Evolutionary conservation across 2,329 filamentous ascomycete genomes (phyloP).

Genomic region (Ceratocystis lukuohia): DNA sequence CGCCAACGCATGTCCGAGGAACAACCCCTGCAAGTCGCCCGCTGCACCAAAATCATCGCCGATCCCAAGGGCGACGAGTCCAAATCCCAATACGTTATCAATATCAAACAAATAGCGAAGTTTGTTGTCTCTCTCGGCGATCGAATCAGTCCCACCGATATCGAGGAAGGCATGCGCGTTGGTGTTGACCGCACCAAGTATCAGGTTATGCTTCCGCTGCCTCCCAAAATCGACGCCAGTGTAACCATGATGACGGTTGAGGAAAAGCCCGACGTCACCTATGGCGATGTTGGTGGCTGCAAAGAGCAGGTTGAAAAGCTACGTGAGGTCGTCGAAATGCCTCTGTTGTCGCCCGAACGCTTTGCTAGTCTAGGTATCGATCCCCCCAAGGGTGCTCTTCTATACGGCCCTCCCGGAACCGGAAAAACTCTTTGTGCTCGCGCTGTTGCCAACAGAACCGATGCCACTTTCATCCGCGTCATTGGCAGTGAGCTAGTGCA

Average conservation of each 20-base stretch:
- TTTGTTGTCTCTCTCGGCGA: constrained; percentile 97
- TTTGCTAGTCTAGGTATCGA: constrained; percentile 99
- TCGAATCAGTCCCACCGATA: constrained; percentile 93
- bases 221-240: constrained; percentile 95
- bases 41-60: constrained; percentile 98
- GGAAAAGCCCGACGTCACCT: constrained; percentile 98
- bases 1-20: constrained; percentile 97
- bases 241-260: constrained; percentile 99
- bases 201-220: constrained; percentile 89
- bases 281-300: constrained; percentile 95
- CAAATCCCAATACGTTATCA: constrained; percentile 99
- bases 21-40: constrained; percentile 89
- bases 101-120: constrained; percentile 99
- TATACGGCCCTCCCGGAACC: constrained; percentile 96
- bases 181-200: constrained; percentile 99
- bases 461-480: constrained; percentile 96
- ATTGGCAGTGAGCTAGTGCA: constrained; percentile 96
- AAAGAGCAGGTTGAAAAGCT: constrained; percentile 99
- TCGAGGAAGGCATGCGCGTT: constrained; percentile 97
- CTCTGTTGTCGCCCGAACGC: constrained; percentile 83
- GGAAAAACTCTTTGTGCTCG: constrained; percentile 96
- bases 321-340: constrained; percentile 97
- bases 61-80: constrained; percentile 84
- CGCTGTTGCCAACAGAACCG: constrained; percentile 93
- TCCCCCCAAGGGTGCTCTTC: constrained; percentile 88